Evolutionary conservation across 805 yeast species (phyloP).

Genomic region (Wickerhamomyces bovis): DNA sequence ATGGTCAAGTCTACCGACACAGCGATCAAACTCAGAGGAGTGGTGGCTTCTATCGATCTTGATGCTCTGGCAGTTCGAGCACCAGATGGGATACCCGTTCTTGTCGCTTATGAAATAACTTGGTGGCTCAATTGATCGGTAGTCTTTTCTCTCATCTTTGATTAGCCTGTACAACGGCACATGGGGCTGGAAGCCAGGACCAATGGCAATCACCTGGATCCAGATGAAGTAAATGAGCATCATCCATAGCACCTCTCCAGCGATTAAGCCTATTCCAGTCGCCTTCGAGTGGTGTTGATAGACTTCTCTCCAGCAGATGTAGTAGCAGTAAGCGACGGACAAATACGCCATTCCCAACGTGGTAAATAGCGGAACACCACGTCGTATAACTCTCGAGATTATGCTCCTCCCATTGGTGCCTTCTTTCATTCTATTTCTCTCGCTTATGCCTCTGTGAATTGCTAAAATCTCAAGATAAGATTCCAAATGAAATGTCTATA

Average conservation of each 20-base stretch:
- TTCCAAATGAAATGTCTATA: neutral
- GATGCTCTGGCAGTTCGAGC: slow-evolving; percentile 57
- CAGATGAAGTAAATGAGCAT: slow-evolving; percentile 32
- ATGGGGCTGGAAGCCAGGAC: slow-evolving; percentile 50
- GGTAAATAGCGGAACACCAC: neutral
- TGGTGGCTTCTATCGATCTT: slow-evolving; percentile 71
- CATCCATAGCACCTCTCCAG: slow-evolving; percentile 25
- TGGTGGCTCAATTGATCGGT: slow-evolving; percentile 40
- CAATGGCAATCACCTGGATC: slow-evolving; percentile 38
- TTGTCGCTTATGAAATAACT: slow-evolving; percentile 59
- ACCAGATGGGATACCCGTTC: slow-evolving; percentile 74
- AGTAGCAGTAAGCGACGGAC: slow-evolving; percentile 22
- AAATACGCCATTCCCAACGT: slow-evolving; percentile 11
- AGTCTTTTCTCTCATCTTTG: slow-evolving; percentile 17
- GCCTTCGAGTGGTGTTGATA: slow-evolving; percentile 20
- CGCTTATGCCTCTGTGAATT: neutral
- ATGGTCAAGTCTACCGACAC: slow-evolving; percentile 79
- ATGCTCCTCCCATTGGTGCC: neutral
- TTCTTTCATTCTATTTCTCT: neutral
- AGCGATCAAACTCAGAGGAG: slow-evolving; percentile 45
- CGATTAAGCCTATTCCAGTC: slow-evolving; percentile 29
- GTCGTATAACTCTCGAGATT: neutral
- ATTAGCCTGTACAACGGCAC: slow-evolving; percentile 31
- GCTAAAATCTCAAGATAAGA: neutral
- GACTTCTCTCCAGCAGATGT: slow-evolving; percentile 26